A percentile compares a stretch with the other conserved stretches of the same genome.
phyloP scores from a whole-genome alignment of 495 filamentous ascomycete species.

The Daldinia bambusicola region DNA sequence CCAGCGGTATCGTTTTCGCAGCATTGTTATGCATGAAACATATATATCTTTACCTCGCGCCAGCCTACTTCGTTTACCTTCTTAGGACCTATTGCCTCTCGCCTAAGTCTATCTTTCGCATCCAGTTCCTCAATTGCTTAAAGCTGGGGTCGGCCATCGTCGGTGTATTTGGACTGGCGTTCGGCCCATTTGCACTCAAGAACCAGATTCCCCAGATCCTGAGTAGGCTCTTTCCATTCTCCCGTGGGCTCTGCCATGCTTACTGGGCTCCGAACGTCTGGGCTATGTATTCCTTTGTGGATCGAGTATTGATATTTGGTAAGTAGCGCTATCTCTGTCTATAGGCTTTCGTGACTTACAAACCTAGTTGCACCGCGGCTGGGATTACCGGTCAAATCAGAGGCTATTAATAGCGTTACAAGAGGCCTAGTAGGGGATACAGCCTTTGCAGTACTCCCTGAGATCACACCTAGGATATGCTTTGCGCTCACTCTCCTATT shows the following conservation, averaged over 20 bases:
- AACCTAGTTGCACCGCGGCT: conserved; percentile 78
- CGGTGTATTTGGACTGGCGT: conserved; percentile 80
- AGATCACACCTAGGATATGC: conserved; percentile 80
- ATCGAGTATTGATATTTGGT: conserved; percentile 84
- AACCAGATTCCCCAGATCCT: conserved; percentile 89
- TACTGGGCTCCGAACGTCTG: conserved; percentile 99
- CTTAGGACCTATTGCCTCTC: conserved; percentile 90
- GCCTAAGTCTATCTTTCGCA: conserved; percentile 76
- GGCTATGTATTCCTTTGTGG: conserved; percentile 94
- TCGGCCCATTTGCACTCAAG: conserved; percentile 88
- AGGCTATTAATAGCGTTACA: conserved; percentile 87
- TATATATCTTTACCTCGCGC: conserved; percentile 96
- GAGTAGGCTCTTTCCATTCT: conserved; percentile 90
- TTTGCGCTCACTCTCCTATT: conserved; percentile 85
- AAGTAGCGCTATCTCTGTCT: conserved; percentile 46
- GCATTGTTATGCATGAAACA: conserved; percentile 92
- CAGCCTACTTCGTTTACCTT: conserved; percentile 92
- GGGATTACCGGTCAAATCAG: conserved; percentile 73
- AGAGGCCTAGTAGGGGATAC: conserved; percentile 95
- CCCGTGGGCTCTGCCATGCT: conserved; percentile 90
- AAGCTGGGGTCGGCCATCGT: conserved; percentile 82
- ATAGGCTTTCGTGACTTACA: conserved; percentile 42
- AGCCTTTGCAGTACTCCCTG: conserved; percentile 90
- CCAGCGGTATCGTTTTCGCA: conserved; percentile 84
- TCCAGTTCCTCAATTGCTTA: conserved; percentile 78